Base-by-base conservation (phyloP, 1,284 basidiomycete genomes). In the Trichosporon sp. region DNA sequence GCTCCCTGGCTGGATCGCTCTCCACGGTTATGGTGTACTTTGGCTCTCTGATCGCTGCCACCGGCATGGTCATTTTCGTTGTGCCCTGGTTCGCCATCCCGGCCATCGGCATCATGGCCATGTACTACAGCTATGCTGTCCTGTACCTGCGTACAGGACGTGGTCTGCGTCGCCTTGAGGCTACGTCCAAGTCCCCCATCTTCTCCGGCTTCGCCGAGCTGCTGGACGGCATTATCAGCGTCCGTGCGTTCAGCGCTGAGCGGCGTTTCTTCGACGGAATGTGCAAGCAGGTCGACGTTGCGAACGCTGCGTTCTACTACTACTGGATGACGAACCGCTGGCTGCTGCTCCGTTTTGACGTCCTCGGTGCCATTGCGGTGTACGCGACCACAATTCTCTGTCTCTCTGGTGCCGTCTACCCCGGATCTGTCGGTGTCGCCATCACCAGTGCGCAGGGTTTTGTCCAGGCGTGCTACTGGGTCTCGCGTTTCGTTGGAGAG, bases 231-330 rank as follows among this genome's bases (percentile, higher is more conserved):
- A 90, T 94, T 66, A 85, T 92, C 61, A 91, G 91, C n/a, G 92
- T 96, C 48, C 89, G 94, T 65, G 95, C 94, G 0, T 97, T 95
- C 83, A 91, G 91, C 8, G 91, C 90, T 1, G 93, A 96, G 77
- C 85, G 85, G 51, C 86, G 88, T n/a, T 95, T 96, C 85, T 86
- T 94, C 76, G 87, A 91, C 69, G 78, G 75, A 35, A 85, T 94
- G 40, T 91, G 91, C 79, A 78, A 85, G 68, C 87, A 91, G 83
- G 91, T 94, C 35, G 92, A 95, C 80, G 90, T 83, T 70, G 85
- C 86, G 32, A 80, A 86, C 70, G 83, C 85, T 65, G 84, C 81
- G 1, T 82, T 78, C 73, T 85, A 84, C 73, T 82, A 81, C 63
- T 80, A 80, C 77, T 84, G 82, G 83, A 78, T 80, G 70, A 70